Evolutionary conservation across 208 protist species (phyloP), one percentile per base, ranked within the genome.

Genomic region (Trypanosoma melophagium): DNA sequence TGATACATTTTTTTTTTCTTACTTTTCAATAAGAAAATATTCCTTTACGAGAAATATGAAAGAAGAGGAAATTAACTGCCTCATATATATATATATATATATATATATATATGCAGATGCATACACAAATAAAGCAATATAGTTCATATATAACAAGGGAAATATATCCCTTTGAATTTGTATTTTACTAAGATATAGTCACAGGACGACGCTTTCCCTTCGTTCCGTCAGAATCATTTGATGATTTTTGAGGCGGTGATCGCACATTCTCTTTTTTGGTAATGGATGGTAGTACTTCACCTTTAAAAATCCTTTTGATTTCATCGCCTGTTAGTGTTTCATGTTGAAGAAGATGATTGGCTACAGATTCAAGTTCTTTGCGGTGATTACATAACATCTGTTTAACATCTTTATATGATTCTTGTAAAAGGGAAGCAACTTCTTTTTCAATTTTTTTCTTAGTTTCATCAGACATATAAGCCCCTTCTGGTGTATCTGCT

Each of bases 401-500:
- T 63, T 86, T 93, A 4, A 90, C 83, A 17, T 94, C 87, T 17
- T 71, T 67, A 57, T 96, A 96, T 10, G 88, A 85, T n/a, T 87
- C 54, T 42, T 84, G 61, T 8, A 97, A 65, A 44, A 97, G 71
- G 3, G 53, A 70, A 44, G 85, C 55, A 8, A 94, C 86, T 73
- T 94, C 90, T 42, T 74, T 77, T 67, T 97, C 92, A 56, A 97
- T 97, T 57, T 77, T 83, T 58, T 79, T 60, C 66, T 97, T 97
- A 8, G 89, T 95, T 71, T 90, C 85, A 47, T 97, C 92, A 21
- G 90, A 96, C 60, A 97, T 92, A 80, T 96, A 95, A 16, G 90
- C 89, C 13, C 92, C 90, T 52, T 93, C 86, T 17, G 82, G 67
- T 19, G 82, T 90, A 49, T 88, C 81, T 25, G 79, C 65, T 7